Evolutionary conservation across 2,329 filamentous ascomycete species (phyloP), one percentile per base, ranked within the genome.

Genomic region (Cordyceps militaris): DNA sequence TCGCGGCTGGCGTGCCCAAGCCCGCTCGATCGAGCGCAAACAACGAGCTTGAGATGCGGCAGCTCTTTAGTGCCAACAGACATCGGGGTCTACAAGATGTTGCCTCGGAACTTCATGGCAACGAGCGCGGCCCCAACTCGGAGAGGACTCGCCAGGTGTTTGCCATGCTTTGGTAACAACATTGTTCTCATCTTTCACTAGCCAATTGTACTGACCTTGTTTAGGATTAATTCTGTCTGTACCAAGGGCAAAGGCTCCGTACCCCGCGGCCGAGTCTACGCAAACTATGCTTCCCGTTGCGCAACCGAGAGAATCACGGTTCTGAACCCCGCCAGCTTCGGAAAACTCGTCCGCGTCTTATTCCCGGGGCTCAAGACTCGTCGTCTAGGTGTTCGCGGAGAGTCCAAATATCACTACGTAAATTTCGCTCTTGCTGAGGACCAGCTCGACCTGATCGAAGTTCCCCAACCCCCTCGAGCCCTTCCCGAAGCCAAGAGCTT

Each of bases 351-450:
- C 34, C 86, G 94, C 32, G 93, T 99, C 40, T 88, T 99, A 53
- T 99, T 97, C 66, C 93, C 94, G 0, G 93, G 92, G 43, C 86
- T 99, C 23, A 93, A 96, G 73, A 99, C 94, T 32, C 83, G 94
- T 59, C 84, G 94, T 62, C 79, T 99, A 13, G 94, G 94, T 61
- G 92, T 97, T 48, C 85, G 94, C 55, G 94, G 94, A 62, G 93
- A 97, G 74, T 99, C 94, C 14, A 99, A 99, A 70, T 99, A 99
- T 71, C 94, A 99, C 72, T 99, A 99, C 67, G 84, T 87, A 48
- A 85, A 86, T 66, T 87, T 87, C 65, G 76, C 76, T 13, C 71
- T 87, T 52, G 73, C 76, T 43, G 83, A 86, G 52, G 83, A 86
- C 59, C 75, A 80, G 56, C 71, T 76, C 4, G 79, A 81, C 14